Evolutionary conservation across 2,329 filamentous ascomycete species (phyloP).

Genomic region (Sporothrix euskadiensis): DNA sequence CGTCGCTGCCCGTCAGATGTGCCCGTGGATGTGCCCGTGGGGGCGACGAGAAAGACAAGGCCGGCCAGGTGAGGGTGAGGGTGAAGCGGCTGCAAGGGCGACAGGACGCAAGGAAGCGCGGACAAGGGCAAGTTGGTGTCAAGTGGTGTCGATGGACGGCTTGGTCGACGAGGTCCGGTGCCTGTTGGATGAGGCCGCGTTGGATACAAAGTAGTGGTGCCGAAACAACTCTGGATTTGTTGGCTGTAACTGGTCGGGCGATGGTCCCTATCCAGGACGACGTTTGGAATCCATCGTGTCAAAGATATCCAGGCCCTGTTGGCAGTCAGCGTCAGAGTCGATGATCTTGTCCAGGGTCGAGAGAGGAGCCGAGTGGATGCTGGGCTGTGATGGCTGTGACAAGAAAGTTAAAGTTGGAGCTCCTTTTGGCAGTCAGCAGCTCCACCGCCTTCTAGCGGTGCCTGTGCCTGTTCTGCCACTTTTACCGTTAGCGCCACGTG

Average conservation of each 20-base stretch:
- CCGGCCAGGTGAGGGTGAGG: slow-evolving; percentile 83
- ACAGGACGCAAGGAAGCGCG: slow-evolving; percentile 74
- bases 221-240: too few relatives aligned
- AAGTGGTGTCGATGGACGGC: slow-evolving; percentile 65
- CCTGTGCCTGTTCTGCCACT: background rate
- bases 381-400: too few relatives aligned
- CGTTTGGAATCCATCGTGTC: too few relatives aligned
- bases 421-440: background rate
- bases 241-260: too few relatives aligned
- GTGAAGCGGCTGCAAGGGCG: slow-evolving; percentile 70
- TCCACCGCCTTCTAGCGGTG: slow-evolving; percentile 4
- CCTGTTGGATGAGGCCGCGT: background rate
- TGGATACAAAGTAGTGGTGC: background rate
- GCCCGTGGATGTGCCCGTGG: too few relatives aligned
- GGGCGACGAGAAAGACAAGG: slow-evolving; percentile 85
- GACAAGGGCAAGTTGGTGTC: slow-evolving; percentile 82
- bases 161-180: slow-evolving; percentile 64
- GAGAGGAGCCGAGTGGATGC: background rate
- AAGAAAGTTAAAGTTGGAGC: too few relatives aligned
- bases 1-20: slow-evolving; percentile 66
- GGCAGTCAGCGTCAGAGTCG: background rate
- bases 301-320: background rate
- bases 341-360: background rate
- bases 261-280: background rate
- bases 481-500: slow-evolving; percentile 26